Percentiles rank a stretch among this genome's conserved stretches.
Evolutionary conservation across 2,329 filamentous ascomycete species (phyloP).

Genomic region (Cordyceps cateniannulata): DNA sequence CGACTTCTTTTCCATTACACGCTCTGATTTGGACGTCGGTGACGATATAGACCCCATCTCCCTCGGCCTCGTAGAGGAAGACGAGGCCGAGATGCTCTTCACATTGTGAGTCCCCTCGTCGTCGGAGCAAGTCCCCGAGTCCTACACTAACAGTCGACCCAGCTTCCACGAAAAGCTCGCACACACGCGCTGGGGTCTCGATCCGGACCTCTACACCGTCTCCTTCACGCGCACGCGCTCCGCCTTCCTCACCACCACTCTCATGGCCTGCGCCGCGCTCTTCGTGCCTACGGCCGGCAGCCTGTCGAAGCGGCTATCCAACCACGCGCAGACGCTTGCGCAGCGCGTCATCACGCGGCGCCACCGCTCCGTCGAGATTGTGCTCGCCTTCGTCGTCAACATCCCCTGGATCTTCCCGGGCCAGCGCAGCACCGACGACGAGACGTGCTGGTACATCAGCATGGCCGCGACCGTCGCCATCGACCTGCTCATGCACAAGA

Average conservation of each 20-base stretch:
- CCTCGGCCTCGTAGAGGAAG: constrained; percentile 59
- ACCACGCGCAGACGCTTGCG: constrained; percentile 57
- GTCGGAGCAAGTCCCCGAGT: too few relatives aligned
- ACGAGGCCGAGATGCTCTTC: constrained; percentile 60
- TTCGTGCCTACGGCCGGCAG: constrained; percentile 59
- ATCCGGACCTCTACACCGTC: constrained; percentile 58
- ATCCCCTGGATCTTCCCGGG: constrained; percentile 70
- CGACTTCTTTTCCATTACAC: constrained; percentile 60
- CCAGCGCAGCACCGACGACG: constrained; percentile 62
- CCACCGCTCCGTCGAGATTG: constrained; percentile 65
- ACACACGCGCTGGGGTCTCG: constrained; percentile 69
- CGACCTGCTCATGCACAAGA: constrained; percentile 64
- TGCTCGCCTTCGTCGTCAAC: constrained; percentile 69
- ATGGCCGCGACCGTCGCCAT: constrained; percentile 64
- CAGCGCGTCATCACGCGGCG: constrained; percentile 55
- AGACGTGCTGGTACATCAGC: constrained; percentile 65
- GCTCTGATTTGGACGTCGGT: constrained; percentile 56
- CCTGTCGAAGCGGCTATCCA: constrained; percentile 57
- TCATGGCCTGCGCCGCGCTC: constrained; percentile 60
- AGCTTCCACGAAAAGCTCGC: constrained; percentile 65
- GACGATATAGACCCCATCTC: constrained; percentile 62
- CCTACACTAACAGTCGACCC: neutral
- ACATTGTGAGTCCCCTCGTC: constrained; percentile 47
- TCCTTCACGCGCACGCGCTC: constrained; percentile 61
- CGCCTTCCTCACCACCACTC: constrained; percentile 65